Evolutionary conservation across 768 basidiomycete species (phyloP), one percentile per base, ranked within the genome.

Genomic region (Paxillus rubicundulus): DNA sequence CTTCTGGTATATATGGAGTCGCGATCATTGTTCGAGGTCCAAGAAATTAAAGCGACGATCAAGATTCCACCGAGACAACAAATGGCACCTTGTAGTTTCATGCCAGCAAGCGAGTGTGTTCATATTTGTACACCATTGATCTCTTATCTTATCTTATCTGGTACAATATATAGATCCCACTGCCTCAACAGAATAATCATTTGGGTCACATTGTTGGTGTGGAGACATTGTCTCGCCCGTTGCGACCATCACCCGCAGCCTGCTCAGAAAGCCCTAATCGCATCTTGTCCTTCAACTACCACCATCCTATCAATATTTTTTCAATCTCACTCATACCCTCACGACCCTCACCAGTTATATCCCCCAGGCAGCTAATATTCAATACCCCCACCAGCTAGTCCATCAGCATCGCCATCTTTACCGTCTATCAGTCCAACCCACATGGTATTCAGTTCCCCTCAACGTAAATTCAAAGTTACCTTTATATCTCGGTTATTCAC

Each of bases 1-100:
- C 2, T 89, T 87, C 60, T 65, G 66, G n/a, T 73, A 66, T 4
- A 54, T 87, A 3, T 86, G 86, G 2, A 49, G 34, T 24, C 21
- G 28, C 41, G 3, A 14, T 24, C 69, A 64, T 30, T 30, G 30
- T 30, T 5, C 30, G 30, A n/a, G 58, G 47, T 41, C 51, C 52
- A 42, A 41, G 3, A 24, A 24, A 24, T 24, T 24, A 14, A 16
- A 10, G 42, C 32, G 45, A 42, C 24, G 33, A 52, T 10, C 24
- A 24, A 24, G 24, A 24, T 24, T 24, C 9, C 30, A n/a, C n/a
- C n/a, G n/a, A 24, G 50, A 40, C 21, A 49, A 21, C 30, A 43
- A 21, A 24, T 24, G 4, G 2, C 45, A 27, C 36, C 27, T 24
- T 24, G 24, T 24, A 24, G 24, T 18, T 28, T 40, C 20, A 48